A percentile compares a stretch with the other conserved stretches of the same genome.
Conservation (phyloP, 305 asterid species). For the Fraxinus velutina region DNA sequence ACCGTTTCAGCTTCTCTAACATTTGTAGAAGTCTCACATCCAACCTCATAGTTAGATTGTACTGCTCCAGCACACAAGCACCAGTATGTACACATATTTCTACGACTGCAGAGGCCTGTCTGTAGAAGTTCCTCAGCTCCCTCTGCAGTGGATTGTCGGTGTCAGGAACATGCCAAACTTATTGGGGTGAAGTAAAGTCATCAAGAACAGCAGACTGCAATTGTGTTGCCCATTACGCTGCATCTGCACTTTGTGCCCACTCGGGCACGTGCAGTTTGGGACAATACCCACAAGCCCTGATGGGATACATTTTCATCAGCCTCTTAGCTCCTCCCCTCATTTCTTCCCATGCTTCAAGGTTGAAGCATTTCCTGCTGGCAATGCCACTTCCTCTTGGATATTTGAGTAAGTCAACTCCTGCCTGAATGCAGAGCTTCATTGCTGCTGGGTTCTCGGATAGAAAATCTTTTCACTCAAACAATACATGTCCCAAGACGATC, state of each 20-base stretch:
- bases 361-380: conserved; percentile 72
- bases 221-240: conserved; percentile 92
- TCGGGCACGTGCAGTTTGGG: conserved; percentile 80
- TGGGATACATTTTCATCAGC: conserved; percentile 70
- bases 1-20: conserved; percentile 90
- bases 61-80: conserved; percentile 72
- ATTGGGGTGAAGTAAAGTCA: conserved; percentile 77
- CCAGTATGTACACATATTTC: conserved; percentile 84
- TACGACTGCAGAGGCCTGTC: conserved; percentile 90
- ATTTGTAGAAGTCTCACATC: conserved; percentile 75
- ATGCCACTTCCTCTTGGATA: conserved; percentile 60
- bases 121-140: conserved; percentile 77
- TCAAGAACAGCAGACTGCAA: conserved; percentile 83
- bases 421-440: conserved; percentile 96
- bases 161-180: conserved; percentile 86
- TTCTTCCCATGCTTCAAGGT: conserved; percentile 60
- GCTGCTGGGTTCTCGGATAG: conserved; percentile 77
- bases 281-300: conserved; percentile 80
- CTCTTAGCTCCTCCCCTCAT: conserved; percentile 77
- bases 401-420: conserved; percentile 77
- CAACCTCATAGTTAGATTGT: conserved; percentile 83
- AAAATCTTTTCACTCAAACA: conserved; percentile 52
- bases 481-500: conserved; percentile 86
- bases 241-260: conserved; percentile 90
- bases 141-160: conserved; percentile 41